Evolutionary conservation across 2,329 filamentous ascomycete species (phyloP).

Genomic region (Beauveria rudraprayagi): DNA sequence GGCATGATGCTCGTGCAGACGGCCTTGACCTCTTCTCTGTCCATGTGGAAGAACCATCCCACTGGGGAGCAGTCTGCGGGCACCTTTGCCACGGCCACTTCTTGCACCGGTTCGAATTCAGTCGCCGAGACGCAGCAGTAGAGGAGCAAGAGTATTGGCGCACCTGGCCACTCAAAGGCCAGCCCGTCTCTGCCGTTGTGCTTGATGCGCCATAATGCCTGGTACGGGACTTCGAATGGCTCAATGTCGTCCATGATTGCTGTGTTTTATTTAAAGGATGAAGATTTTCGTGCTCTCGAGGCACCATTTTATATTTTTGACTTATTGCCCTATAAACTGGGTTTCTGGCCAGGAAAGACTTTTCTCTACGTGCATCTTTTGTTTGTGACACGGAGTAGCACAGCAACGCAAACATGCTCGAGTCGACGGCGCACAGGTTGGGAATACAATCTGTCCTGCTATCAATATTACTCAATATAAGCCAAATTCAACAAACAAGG

Average conservation of each 20-base stretch:
- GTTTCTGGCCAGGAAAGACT: background rate
- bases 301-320: too few species aligned
- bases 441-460: background rate
- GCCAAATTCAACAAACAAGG: too few species aligned
- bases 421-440: background rate
- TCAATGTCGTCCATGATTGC: background rate
- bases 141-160: background rate
- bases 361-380: background rate
- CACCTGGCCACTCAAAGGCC: background rate
- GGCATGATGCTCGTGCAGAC: background rate
- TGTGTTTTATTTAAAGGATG: too few species aligned
- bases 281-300: too few species aligned
- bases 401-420: background rate
- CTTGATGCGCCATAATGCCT: conserved; percentile 1
- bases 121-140: background rate
- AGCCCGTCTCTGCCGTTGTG: background rate
- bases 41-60: conserved; percentile 2
- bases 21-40: background rate
- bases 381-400: background rate
- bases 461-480: background rate
- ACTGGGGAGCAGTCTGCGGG: background rate
- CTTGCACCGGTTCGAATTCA: background rate
- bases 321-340: too few species aligned
- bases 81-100: background rate
- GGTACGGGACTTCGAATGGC: background rate